Evolutionary conservation across 768 basidiomycete species (phyloP).

Genomic region (Hygrophoropsis aurantiaca): DNA sequence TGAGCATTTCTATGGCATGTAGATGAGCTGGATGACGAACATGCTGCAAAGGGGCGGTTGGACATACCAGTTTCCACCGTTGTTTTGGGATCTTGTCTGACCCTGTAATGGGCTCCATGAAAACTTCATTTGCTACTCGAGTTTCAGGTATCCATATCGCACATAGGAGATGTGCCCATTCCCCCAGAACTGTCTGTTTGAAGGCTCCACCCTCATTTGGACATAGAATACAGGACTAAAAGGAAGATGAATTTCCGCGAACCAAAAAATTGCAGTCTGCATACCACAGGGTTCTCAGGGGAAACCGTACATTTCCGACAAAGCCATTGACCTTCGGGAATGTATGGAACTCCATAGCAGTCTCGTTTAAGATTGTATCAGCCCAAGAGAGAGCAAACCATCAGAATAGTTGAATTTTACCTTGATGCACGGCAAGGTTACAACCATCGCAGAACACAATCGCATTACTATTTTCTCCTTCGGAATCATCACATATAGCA

Average conservation of each 20-base stretch:
- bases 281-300: slow-evolving; percentile 91
- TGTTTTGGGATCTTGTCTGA: slow-evolving; percentile 85
- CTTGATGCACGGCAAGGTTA: slow-evolving; percentile 99
- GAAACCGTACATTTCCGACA: slow-evolving; percentile 98
- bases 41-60: neutral
- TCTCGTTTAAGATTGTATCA: slow-evolving; percentile 48
- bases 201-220: slow-evolving; percentile 98
- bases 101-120: slow-evolving; percentile 97
- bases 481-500: slow-evolving; percentile 96
- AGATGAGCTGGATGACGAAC: slow-evolving; percentile 1
- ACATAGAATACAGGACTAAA: slow-evolving; percentile 88
- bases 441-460: slow-evolving; percentile 99
- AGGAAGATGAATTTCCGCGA: neutral
- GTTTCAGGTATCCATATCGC: slow-evolving; percentile 98
- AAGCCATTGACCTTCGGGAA: slow-evolving; percentile 99
- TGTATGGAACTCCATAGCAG: slow-evolving; percentile 98
- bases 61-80: slow-evolving; percentile 88
- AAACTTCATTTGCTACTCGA: slow-evolving; percentile 87
- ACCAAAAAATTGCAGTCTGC: slow-evolving; percentile 24
- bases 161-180: slow-evolving; percentile 96
- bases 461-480: slow-evolving; percentile 97
- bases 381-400: neutral
- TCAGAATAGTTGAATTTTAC: slow-evolving; percentile 38
- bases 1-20: slow-evolving; percentile 50
- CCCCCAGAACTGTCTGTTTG: slow-evolving; percentile 90